phyloP scores from a whole-genome alignment of 192 early-diverging fungal genomes.

The Entomortierella lignicola region DNA sequence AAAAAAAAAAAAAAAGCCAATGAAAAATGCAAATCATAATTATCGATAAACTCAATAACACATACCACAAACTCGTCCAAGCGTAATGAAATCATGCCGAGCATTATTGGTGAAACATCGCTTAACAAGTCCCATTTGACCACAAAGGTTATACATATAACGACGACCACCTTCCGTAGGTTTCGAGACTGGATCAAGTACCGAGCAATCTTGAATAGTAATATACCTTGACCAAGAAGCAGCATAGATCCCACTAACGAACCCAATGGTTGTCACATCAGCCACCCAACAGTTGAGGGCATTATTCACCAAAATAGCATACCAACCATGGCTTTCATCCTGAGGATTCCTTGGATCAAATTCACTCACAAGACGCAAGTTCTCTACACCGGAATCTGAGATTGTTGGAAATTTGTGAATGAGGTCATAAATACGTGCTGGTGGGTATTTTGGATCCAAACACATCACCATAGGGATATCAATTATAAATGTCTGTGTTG shows the following conservation, averaged over 20 bases:
- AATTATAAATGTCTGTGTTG: constrained; percentile 26
- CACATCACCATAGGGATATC: constrained; percentile 52
- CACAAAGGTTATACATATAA: constrained; percentile 50
- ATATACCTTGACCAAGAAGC: constrained; percentile 34
- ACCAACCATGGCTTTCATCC: constrained; percentile 51
- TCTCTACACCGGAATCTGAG: constrained; percentile 45
- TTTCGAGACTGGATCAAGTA: constrained; percentile 41
- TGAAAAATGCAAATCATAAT: neutral
- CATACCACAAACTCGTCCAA: constrained; percentile 43
- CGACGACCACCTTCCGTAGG: constrained; percentile 46
- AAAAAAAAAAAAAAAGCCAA: neutral
- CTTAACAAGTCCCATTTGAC: constrained; percentile 51
- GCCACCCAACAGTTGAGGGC: constrained; percentile 44
- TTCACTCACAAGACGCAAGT: constrained; percentile 35
- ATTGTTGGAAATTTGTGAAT: constrained; percentile 41
- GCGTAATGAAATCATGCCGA: constrained; percentile 46
- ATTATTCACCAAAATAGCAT: constrained; percentile 37
- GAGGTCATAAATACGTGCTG: constrained; percentile 39
- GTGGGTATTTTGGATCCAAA: constrained; percentile 46
- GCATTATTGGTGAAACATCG: constrained; percentile 45
- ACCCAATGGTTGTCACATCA: constrained; percentile 40
- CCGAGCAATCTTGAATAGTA: constrained; percentile 52
- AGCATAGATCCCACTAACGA: constrained; percentile 46
- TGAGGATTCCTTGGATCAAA: constrained; percentile 15
- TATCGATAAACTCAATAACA: neutral